Base-by-base conservation (phyloP, 2,329 filamentous ascomycete species). In the Lithohypha guttulata region DNA sequence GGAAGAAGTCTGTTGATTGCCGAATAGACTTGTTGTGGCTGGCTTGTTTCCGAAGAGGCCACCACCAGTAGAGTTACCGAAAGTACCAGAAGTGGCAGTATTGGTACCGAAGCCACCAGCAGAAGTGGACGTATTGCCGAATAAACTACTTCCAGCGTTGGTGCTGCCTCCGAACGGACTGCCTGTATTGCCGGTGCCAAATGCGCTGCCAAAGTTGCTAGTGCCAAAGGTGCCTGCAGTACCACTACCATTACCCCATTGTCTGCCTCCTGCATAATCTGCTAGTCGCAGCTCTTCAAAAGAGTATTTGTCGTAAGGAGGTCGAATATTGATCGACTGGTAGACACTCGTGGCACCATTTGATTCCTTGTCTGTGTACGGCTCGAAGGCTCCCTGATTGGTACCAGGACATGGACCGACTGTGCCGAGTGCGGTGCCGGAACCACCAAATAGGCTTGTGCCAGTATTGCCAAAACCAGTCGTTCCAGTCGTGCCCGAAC, bases 211-310 rank as follows among this genome's bases (percentile, higher is more conserved):
- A 43, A 69, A 69, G 4, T 55, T 59, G 44, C 71, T 74, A 42
- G 78, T 70, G 13, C 86, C 89, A 59, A 95, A 95, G 6, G 81
- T 83, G 42, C 86, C 86, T 32, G 76, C 67, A 49, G 86, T 81
- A 20, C 84, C 85, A 45, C 81, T 84, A 28, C 74, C 72, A 60
- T 89, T 93, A 22, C 87, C 91, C 57, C 75, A 84, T 39, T 81
- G 80, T 43, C 87, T 78, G 35, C 87, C 87, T 59, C 87, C 82
- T 43, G 79, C 75, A 58, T 98, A 98, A 60, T 98, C 91, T 31
- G 77, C 84, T 45, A 93, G 62, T 54, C 84, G 73, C 39, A 91
- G 63, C 59, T 91, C 81, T 55, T 81, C 91, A n/a, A 84, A 75
- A 7, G 89, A 95, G 68, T 81, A 96, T 58, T 91, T 93, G 59